These are phyloP conservation scores for Leccinum uliginosum DNA, from an alignment of 768 basidiomycete genomes.

Conservation along the genomic window DNA sequence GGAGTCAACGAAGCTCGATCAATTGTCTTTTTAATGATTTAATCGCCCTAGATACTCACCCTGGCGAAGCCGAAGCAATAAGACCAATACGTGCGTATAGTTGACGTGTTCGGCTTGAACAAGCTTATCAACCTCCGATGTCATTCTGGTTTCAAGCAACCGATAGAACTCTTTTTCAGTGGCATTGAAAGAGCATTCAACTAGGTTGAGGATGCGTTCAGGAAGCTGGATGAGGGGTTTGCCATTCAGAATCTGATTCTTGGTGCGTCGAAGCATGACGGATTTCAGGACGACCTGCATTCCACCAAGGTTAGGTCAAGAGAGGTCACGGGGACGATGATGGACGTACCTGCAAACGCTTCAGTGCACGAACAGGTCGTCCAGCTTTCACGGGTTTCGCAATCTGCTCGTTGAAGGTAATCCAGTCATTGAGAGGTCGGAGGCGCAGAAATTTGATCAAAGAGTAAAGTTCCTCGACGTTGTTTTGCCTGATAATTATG, in stretches of 20 bases:
- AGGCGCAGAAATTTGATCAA: slow-evolving; percentile 85
- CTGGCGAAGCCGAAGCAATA: slow-evolving; percentile 84
- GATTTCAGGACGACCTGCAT: slow-evolving; percentile 70
- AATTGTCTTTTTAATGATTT: neutral
- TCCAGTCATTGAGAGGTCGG: slow-evolving; percentile 76
- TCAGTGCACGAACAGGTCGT: slow-evolving; percentile 65
- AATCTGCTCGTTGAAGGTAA: slow-evolving; percentile 75
- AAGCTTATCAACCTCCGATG: slow-evolving; percentile 61
- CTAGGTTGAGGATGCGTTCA: slow-evolving; percentile 59
- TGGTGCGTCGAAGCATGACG: slow-evolving; percentile 87
- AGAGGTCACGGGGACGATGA: neutral
- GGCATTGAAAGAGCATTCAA: slow-evolving; percentile 73
- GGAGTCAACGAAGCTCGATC: neutral
- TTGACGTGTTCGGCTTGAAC: slow-evolving; percentile 49
- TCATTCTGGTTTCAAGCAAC: slow-evolving; percentile 65
- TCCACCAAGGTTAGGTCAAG: neutral
- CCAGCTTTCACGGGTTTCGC: slow-evolving; percentile 74
- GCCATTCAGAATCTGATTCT: slow-evolving; percentile 69
- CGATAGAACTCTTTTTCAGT: slow-evolving; percentile 80
- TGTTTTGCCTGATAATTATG: slow-evolving; percentile 64
- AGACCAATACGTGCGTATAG: slow-evolving; percentile 66
- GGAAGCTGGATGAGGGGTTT: slow-evolving; percentile 82
- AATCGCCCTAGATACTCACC: slow-evolving; percentile 41
- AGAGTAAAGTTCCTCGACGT: slow-evolving; percentile 83
- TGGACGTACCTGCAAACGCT: slow-evolving; percentile 64